Evolutionary conservation across 2,329 filamentous ascomycete genomes (phyloP).

Genomic region (Cercospora canescens): DNA sequence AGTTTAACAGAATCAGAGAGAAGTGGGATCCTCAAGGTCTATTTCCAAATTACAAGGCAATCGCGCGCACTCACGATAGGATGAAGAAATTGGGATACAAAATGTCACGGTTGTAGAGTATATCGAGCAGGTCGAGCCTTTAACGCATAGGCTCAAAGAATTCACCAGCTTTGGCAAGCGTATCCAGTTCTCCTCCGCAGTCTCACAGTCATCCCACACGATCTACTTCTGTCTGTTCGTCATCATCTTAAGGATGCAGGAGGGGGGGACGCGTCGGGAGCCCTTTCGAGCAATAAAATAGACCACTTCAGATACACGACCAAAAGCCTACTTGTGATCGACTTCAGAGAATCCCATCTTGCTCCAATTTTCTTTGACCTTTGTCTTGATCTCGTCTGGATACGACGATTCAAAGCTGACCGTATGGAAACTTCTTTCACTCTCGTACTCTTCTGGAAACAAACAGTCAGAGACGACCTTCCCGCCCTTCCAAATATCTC

Average conservation of each 20-base stretch:
- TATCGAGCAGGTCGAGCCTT: background rate
- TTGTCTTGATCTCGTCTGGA: background rate
- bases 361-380: background rate
- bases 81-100: background rate
- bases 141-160: too few relatives aligned
- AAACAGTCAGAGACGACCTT: constrained; percentile 3
- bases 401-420: background rate
- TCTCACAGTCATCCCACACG: too few relatives aligned
- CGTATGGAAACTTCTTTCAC: background rate
- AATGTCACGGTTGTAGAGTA: background rate
- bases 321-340: background rate
- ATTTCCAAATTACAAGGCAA: background rate
- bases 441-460: background rate
- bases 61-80: background rate
- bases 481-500: background rate
- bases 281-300: too few relatives aligned
- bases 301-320: background rate
- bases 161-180: too few relatives aligned
- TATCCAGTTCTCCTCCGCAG: too few relatives aligned
- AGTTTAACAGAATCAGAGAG: background rate
- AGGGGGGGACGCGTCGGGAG: too few relatives aligned
- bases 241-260: too few relatives aligned
- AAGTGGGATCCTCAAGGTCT: background rate
- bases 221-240: too few relatives aligned
- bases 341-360: background rate